Evolutionary conservation across 2,329 filamentous ascomycete genomes (phyloP).

Genomic region (Fusarium ambrosium): DNA sequence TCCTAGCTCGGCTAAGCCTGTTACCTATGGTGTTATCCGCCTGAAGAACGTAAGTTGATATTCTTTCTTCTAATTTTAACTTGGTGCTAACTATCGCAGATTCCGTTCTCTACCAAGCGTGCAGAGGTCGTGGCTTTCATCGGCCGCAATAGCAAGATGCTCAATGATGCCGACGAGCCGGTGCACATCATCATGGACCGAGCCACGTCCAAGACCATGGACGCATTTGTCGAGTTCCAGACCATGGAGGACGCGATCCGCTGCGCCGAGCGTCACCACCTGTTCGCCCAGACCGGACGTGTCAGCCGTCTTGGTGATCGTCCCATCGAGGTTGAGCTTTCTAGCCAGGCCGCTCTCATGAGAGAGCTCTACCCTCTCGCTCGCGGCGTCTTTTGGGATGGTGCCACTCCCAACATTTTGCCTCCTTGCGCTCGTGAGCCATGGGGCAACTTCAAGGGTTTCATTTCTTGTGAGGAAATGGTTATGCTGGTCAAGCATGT

Average conservation of each 20-base stretch:
- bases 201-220: conserved; percentile 72
- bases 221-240: conserved; percentile 71
- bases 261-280: conserved; percentile 64
- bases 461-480: conserved; percentile 73
- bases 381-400: conserved; percentile 68
- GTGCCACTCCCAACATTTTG: conserved; percentile 58
- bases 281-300: conserved; percentile 55
- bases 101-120: conserved; percentile 67
- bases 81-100: conserved; percentile 56
- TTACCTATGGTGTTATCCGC: conserved; percentile 61
- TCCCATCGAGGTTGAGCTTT: conserved; percentile 68
- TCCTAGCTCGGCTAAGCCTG: conserved; percentile 47
- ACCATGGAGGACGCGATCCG: conserved; percentile 66
- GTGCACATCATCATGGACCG: conserved; percentile 76
- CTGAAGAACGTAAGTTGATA: conserved; percentile 62
- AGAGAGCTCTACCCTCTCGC: conserved; percentile 72
- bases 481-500: conserved; percentile 74
- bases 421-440: conserved; percentile 54
- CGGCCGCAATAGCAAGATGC: conserved; percentile 68
- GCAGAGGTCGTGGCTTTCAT: conserved; percentile 71
- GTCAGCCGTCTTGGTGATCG: conserved; percentile 68
- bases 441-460: conserved; percentile 70
- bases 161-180: conserved; percentile 67
- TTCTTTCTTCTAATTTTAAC: no score
- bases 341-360: conserved; percentile 70